phyloP scores from a whole-genome alignment of 1,139 yeast species.

The Hemisphaericaspora xylofermentans region DNA sequence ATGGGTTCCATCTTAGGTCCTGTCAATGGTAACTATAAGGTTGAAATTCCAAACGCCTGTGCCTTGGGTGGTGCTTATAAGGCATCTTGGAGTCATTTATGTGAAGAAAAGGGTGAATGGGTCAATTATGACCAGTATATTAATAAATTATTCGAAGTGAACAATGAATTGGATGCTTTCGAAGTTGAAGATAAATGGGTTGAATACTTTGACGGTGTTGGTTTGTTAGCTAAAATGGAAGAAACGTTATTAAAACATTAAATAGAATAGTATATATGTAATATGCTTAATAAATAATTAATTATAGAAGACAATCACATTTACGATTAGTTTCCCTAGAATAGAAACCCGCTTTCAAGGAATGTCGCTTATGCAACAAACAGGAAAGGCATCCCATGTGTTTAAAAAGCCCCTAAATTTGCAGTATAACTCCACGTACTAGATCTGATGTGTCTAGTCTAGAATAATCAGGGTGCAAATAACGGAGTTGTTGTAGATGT shows the following conservation, averaged over 20 bases:
- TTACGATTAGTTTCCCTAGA: too few species aligned
- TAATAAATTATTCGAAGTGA: conserved; percentile 41
- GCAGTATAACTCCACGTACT: too few species aligned
- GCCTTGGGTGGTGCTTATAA: conserved; percentile 93
- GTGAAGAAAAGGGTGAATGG: conserved; percentile 37
- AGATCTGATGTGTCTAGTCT: too few species aligned
- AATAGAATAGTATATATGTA: background rate
- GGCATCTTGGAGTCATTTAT: conserved; percentile 66
- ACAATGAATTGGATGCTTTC: conserved; percentile 44
- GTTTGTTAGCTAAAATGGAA: conserved; percentile 52
- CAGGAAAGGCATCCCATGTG: too few species aligned
- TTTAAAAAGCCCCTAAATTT: too few species aligned
- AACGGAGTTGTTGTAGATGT: too few species aligned
- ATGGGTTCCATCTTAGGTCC: conserved; percentile 74
- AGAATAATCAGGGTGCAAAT: too few species aligned
- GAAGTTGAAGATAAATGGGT: conserved; percentile 46
- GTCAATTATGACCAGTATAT: conserved; percentile 46
- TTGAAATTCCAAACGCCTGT: conserved; percentile 86
- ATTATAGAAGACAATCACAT: background rate
- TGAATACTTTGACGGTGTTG: conserved; percentile 50
- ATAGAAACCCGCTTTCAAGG: background rate
- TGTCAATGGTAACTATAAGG: conserved; percentile 60
- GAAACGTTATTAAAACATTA: conserved; percentile 18
- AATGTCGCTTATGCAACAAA: background rate
- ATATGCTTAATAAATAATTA: background rate